Conservation (phyloP, 805 yeast species). For the Saturnispora saitoi region DNA sequence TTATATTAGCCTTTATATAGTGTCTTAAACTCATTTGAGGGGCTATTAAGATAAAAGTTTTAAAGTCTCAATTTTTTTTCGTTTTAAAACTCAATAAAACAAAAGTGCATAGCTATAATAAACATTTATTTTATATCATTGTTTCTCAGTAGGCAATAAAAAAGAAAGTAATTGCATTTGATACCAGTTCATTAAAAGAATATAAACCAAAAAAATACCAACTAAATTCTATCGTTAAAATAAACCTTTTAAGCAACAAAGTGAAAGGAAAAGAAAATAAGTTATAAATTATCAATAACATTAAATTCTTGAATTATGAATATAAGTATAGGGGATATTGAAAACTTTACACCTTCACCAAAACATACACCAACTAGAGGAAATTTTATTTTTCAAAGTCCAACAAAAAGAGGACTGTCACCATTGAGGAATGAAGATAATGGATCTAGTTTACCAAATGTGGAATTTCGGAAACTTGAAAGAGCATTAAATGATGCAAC, state of each 20-base stretch:
- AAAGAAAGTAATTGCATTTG: not conserved
- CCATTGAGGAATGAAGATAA: conserved; percentile 2
- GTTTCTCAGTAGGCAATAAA: not conserved
- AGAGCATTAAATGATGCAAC: conserved; percentile 25
- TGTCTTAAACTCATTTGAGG: too few species aligned
- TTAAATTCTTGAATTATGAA: not conserved
- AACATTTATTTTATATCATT: not conserved
- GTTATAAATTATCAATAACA: too few species aligned
- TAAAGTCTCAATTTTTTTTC: too few species aligned
- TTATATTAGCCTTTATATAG: too few species aligned
- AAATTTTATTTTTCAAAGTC: not conserved
- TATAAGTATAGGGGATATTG: conserved; percentile 1
- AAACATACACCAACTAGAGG: not conserved
- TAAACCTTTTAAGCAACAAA: not conserved
- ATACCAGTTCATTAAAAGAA: not conserved
- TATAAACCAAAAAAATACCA: not conserved
- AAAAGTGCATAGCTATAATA: too few species aligned
- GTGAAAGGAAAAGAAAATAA: not conserved
- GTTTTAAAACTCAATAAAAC: too few species aligned
- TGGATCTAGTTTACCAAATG: not conserved
- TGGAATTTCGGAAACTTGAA: conserved; percentile 22
- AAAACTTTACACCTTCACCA: conserved; percentile 1
- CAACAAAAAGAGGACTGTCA: not conserved
- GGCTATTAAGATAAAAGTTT: too few species aligned
- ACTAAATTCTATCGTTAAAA: not conserved